Percentiles rank a stretch among this genome's conserved stretches.
Conservation (phyloP, 2,329 filamentous ascomycete genomes). For the Metarhizium guizhouense region DNA sequence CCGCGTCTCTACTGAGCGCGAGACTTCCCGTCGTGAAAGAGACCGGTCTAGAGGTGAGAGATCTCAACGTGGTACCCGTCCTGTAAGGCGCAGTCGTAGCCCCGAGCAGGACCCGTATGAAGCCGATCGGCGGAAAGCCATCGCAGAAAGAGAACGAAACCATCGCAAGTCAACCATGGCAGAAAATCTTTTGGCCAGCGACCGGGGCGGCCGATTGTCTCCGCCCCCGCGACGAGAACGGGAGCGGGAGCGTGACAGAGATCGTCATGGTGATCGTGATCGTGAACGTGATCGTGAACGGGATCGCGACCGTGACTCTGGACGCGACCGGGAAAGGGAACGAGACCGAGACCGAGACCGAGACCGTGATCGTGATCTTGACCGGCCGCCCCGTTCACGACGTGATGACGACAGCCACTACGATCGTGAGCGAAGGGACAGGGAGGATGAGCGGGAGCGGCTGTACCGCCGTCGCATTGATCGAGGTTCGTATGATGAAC, state of each 20-base stretch:
- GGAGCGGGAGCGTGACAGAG: slow-evolving; percentile 32
- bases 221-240: slow-evolving; percentile 32
- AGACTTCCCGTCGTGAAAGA: slow-evolving; percentile 52
- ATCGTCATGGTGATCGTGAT: slow-evolving; percentile 23
- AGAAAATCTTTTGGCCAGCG: slow-evolving; percentile 46
- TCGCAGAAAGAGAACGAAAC: slow-evolving; percentile 87
- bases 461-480: slow-evolving; percentile 74
- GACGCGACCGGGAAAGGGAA: slow-evolving; percentile 28
- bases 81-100: slow-evolving; percentile 64
- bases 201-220: slow-evolving; percentile 38
- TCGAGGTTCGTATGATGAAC: slow-evolving; percentile 71
- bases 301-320: slow-evolving; percentile 27
- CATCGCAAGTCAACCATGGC: slow-evolving; percentile 74
- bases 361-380: slow-evolving; percentile 28
- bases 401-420: slow-evolving; percentile 62
- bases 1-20: slow-evolving; percentile 42
- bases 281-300: slow-evolving; percentile 25
- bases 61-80: slow-evolving; percentile 50
- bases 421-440: slow-evolving; percentile 76
- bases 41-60: slow-evolving; percentile 51
- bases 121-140: slow-evolving; percentile 86
- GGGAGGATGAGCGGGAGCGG: slow-evolving; percentile 84
- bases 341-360: not conserved
- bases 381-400: slow-evolving; percentile 43
- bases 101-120: slow-evolving; percentile 94